These are phyloP conservation scores for Cercospora citrullina DNA, from an alignment of 2,329 filamentous ascomycete genomes.

Conservation along the genomic window DNA sequence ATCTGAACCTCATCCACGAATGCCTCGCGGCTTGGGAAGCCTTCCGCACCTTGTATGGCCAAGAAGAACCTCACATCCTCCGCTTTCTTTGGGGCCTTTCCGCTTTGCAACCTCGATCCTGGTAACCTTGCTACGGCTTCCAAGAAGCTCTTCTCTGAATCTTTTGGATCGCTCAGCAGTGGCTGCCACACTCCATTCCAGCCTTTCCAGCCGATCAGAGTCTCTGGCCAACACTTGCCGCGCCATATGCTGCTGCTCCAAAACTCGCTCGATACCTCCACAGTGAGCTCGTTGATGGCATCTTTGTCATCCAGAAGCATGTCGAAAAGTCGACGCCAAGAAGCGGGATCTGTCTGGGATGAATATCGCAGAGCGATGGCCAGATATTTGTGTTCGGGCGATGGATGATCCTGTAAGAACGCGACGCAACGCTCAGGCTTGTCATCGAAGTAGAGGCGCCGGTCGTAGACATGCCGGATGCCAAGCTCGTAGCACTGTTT, in stretches of 20 bases:
- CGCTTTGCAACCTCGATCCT: slow-evolving; percentile 3
- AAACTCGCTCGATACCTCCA: slow-evolving; percentile 15
- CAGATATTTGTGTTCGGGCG: background rate
- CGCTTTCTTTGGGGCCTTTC: slow-evolving; percentile 7
- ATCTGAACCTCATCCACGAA: slow-evolving; percentile 17
- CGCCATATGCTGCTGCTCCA: slow-evolving; percentile 12
- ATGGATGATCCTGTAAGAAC: slow-evolving; percentile 16
- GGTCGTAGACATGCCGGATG: slow-evolving; percentile 12
- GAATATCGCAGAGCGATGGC: slow-evolving; percentile 8
- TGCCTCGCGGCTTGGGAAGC: slow-evolving; percentile 12
- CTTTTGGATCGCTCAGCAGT: background rate
- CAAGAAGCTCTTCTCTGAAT: slow-evolving; percentile 11
- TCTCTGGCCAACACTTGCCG: slow-evolving; percentile 12
- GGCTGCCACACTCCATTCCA: slow-evolving; percentile 11
- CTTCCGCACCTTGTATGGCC: slow-evolving; percentile 4
- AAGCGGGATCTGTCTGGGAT: slow-evolving; percentile 13
- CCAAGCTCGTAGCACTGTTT: slow-evolving; percentile 14
- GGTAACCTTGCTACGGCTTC: slow-evolving; percentile 14
- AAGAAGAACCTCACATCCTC: slow-evolving; percentile 19
- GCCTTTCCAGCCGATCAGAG: slow-evolving; percentile 9
- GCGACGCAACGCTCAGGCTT: slow-evolving; percentile 17
- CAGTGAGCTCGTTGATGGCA: slow-evolving; percentile 12
- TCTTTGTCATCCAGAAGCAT: slow-evolving; percentile 1
- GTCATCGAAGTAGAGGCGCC: slow-evolving; percentile 11
- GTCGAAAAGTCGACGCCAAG: slow-evolving; percentile 16